Conservation (phyloP, 306 rosid species). For the Boehmeria nivea region DNA sequence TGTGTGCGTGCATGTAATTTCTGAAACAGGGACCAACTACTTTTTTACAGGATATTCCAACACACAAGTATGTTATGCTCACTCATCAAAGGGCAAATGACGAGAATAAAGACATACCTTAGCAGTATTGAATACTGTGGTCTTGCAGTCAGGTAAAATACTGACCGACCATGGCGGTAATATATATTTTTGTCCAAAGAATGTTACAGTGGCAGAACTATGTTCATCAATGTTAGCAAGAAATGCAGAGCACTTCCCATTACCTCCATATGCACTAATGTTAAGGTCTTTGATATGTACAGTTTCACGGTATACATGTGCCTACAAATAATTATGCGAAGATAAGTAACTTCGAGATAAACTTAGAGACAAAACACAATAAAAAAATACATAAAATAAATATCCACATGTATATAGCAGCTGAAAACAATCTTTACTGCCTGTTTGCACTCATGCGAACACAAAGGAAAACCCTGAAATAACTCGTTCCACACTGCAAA, state of each 20-base stretch:
- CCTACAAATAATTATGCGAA: conserved; percentile 45
- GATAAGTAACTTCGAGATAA: conserved; percentile 1
- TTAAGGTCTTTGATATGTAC: conserved; percentile 33
- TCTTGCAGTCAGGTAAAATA: conserved; percentile 86
- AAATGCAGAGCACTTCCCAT: conserved; percentile 69
- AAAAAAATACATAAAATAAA: no score
- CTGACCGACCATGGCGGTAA: conserved; percentile 98
- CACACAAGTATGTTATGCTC: not conserved
- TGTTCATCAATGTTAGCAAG: conserved; percentile 86
- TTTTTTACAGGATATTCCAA: no score
- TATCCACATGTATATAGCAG: not conserved
- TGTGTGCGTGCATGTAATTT: no score
- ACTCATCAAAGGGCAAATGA: not conserved
- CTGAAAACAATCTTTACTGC: not conserved
- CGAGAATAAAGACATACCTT: conserved; percentile 52
- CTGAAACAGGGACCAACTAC: no score
- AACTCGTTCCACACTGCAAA: not conserved
- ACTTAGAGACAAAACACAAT: not conserved
- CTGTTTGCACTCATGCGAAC: not conserved
- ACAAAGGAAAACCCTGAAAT: not conserved
- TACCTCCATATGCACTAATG: conserved; percentile 28
- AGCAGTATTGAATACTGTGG: conserved; percentile 74
- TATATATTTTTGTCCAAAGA: conserved; percentile 64
- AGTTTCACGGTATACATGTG: conserved; percentile 52
- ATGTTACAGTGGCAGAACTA: conserved; percentile 55